phyloP scores from a whole-genome alignment of 2,329 filamentous ascomycete species.

The Colletotrichum eremochloae region DNA sequence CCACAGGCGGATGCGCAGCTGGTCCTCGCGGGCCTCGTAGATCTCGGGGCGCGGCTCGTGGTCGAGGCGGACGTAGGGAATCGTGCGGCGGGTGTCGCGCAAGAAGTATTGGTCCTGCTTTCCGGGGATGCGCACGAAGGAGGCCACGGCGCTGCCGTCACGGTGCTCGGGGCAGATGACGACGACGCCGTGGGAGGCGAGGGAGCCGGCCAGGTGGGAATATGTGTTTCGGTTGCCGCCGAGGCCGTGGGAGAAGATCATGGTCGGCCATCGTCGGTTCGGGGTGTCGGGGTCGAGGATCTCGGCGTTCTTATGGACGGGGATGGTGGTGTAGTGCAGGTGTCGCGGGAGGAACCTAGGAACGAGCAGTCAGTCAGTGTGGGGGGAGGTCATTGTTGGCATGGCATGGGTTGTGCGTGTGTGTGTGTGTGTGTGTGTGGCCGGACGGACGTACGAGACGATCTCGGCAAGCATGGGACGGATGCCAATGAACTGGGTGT shows the following conservation, averaged over 20 bases:
- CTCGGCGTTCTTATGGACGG: constrained; percentile 78
- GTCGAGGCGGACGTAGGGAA: constrained; percentile 67
- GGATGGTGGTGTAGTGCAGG: constrained; percentile 80
- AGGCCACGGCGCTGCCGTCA: constrained; percentile 83
- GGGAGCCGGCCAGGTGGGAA: constrained; percentile 82
- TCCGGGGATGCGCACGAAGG: constrained; percentile 75
- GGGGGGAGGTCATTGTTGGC: no score
- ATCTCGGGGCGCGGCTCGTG: constrained; percentile 76
- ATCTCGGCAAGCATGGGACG: constrained; percentile 69
- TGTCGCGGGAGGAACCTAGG: constrained; percentile 76
- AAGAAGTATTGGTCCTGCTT: constrained; percentile 56
- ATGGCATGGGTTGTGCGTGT: no score
- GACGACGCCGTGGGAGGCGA: constrained; percentile 85
- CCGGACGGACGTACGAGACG: constrained; percentile 65
- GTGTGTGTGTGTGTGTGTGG: no score
- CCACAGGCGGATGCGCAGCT: constrained; percentile 82
- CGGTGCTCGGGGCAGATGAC: constrained; percentile 87
- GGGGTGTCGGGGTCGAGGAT: constrained; percentile 65
- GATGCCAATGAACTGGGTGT: constrained; percentile 81
- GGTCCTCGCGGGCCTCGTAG: constrained; percentile 75
- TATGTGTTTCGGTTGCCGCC: constrained; percentile 87
- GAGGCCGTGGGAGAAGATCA: constrained; percentile 89
- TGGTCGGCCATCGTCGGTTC: constrained; percentile 78
- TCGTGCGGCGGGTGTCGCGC: constrained; percentile 50
- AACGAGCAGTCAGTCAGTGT: neutral